These are phyloP conservation scores for Phanerochaete carnosa DNA, from an alignment of 768 basidiomycete genomes.

Conservation along the genomic window DNA sequence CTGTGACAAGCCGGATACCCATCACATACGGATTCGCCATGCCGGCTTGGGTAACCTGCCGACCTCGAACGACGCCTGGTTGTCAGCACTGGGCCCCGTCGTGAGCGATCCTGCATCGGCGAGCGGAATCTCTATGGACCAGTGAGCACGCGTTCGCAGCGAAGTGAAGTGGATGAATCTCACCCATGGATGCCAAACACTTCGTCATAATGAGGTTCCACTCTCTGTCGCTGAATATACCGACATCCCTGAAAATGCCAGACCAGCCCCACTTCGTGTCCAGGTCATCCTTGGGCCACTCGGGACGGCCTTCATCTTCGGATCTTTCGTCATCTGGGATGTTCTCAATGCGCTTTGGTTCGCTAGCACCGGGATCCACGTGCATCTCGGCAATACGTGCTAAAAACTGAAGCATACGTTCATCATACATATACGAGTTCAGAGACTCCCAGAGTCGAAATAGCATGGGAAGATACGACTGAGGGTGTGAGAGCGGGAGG, in stretches of 20 bases:
- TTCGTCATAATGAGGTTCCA: constrained; percentile 89
- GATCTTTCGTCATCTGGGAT: constrained; percentile 69
- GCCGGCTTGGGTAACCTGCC: constrained; percentile 65
- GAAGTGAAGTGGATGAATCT: constrained; percentile 20
- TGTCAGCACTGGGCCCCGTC: constrained; percentile 74
- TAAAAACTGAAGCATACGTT: constrained; percentile 84
- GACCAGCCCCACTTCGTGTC: constrained; percentile 45
- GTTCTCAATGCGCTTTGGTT: constrained; percentile 63
- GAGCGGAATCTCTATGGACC: constrained; percentile 57
- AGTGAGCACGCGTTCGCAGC: not conserved
- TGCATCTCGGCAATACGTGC: constrained; percentile 77
- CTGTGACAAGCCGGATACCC: constrained; percentile 9
- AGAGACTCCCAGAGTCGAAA: constrained; percentile 87
- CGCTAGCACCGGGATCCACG: constrained; percentile 70
- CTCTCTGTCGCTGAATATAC: constrained; percentile 79
- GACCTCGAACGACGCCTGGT: constrained; percentile 70
- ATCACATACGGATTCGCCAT: constrained; percentile 61
- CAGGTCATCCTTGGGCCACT: constrained; percentile 46
- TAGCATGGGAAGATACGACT: constrained; percentile 78
- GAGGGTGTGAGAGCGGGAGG: constrained; percentile 80
- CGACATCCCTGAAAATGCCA: constrained; percentile 56
- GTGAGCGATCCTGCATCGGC: constrained; percentile 73
- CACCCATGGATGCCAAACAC: constrained; percentile 80
- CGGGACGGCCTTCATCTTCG: constrained; percentile 57
- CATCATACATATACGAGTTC: constrained; percentile 88